Base-by-base conservation (phyloP, 2,329 filamentous ascomycete genomes). In the Raffaelea deltoideospora region DNA sequence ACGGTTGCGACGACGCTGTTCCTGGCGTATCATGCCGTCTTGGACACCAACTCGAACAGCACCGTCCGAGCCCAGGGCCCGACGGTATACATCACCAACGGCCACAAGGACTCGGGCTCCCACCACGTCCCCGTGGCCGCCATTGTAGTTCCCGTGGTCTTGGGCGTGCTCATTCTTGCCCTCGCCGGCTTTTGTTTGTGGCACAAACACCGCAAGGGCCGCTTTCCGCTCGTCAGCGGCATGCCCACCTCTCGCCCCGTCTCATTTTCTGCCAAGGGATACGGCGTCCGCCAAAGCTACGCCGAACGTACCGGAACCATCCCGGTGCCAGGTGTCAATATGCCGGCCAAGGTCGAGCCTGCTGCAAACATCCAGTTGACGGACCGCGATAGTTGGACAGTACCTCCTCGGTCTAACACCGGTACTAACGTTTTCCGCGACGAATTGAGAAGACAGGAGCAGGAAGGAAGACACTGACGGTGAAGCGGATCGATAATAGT, bases 361-460 rank as follows among this genome's bases (percentile, higher is more conserved):
- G 32, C 20, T 3, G 40, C 38, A 1, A 48, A 48, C 9, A 50
- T 57, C 17, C 44, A 53, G 46, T 39, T 57, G 17, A 52, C 49
- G 20, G 48, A 53, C 37, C 43, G 50, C 10, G 50, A 50, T 15
- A 52, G 48, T 36, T 54, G 52, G 50, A 50, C 47, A 34, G 49
- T 49, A 6, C 50, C 46, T 19, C 37, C 24, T 18, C 48, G 49
- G n/a, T n/a, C n/a, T n/a, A n/a, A n/a, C n/a, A 18, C 5, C 28
- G 39, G 39, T 21, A 20, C 15, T 20, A 58, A 58, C 24, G 49
- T 56, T n/a, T 59, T 59, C 39, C 48, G 54, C 29, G 53, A 57
- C 38, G 56, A 59, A 46, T 39, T 59, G 22, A 45, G 46, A 43
- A 46, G 56, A 39, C 56, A 59, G 46, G 50, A 52, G 35, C 37